Percentiles rank a stretch among this genome's conserved stretches.
phyloP scores from a whole-genome alignment of 306 rosid species.

The Casuarina equisetifolia region DNA sequence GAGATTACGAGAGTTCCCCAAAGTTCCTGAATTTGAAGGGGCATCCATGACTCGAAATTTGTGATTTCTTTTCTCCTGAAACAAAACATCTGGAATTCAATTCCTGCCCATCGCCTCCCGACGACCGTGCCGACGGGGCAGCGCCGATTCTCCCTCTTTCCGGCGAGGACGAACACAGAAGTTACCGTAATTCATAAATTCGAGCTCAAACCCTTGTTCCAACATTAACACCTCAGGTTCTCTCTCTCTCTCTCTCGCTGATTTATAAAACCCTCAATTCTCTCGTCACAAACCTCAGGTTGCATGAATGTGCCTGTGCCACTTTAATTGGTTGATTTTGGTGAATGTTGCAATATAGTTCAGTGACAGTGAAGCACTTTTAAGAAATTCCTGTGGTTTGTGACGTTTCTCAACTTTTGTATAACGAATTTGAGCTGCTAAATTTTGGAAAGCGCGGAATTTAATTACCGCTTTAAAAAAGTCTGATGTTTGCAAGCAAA shows the following conservation, averaged over 20 bases:
- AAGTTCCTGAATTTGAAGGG: background rate
- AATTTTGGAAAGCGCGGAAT: background rate
- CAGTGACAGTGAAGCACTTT: background rate
- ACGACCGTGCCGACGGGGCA: background rate
- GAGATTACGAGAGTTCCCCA: background rate
- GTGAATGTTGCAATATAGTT: background rate
- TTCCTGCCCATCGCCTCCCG: background rate
- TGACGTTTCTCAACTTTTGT: background rate
- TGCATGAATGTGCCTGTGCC: background rate
- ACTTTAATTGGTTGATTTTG: background rate
- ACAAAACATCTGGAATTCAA: background rate
- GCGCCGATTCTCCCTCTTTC: background rate
- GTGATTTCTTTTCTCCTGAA: background rate
- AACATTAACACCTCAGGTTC: slow-evolving; percentile 20
- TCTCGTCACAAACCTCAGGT: background rate
- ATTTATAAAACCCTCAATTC: background rate
- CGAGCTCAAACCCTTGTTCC: slow-evolving; percentile 25
- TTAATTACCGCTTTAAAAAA: background rate
- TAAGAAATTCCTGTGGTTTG: background rate
- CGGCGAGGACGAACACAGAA: background rate
- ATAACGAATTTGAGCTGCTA: background rate
- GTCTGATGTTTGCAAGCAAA: background rate
- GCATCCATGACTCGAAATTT: background rate
- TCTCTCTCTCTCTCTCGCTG: background rate
- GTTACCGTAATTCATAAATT: slow-evolving; percentile 10